Percentiles rank a stretch among this genome's conserved stretches.
These are phyloP conservation scores for Wickerhamiella galacta DNA, from an alignment of 805 yeast genomes.

Conservation along the genomic window DNA sequence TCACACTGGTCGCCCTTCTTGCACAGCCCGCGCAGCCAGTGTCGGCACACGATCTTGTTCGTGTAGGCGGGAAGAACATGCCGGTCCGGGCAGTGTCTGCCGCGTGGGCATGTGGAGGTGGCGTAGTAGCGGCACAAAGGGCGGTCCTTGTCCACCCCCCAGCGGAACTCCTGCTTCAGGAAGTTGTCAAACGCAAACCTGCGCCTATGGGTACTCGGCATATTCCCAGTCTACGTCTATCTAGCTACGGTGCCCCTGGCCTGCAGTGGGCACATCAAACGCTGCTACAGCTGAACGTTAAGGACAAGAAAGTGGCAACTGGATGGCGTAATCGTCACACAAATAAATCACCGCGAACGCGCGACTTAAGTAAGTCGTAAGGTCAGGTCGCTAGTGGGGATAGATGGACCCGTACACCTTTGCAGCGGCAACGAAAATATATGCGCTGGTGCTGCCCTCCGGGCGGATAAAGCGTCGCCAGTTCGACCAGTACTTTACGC, in stretches of 20 bases:
- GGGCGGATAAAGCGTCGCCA: conserved; percentile 30
- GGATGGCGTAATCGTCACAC: too few relatives aligned
- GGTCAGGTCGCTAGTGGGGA: too few relatives aligned
- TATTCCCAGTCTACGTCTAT: too few relatives aligned
- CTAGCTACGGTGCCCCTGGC: too few relatives aligned
- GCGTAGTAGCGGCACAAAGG: conserved; percentile 70
- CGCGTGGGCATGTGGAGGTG: conserved; percentile 64
- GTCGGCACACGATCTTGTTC: conserved; percentile 85
- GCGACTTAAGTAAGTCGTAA: too few relatives aligned
- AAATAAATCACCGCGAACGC: too few relatives aligned
- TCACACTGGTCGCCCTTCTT: conserved; percentile 95
- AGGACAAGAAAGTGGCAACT: too few relatives aligned
- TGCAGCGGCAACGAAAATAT: conserved; percentile 49
- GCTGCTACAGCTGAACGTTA: too few relatives aligned
- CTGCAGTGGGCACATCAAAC: too few relatives aligned
- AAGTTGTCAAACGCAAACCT: conserved; percentile 66
- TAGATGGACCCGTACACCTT: conserved; percentile 24
- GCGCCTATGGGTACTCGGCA: conserved; percentile 25
- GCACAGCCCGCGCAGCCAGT: conserved; percentile 94
- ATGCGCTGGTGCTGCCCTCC: conserved; percentile 51
- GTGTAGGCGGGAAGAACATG: conserved; percentile 54
- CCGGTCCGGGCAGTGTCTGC: conserved; percentile 70
- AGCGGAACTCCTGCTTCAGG: conserved; percentile 58
- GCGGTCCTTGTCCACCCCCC: conserved; percentile 75
- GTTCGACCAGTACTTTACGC: conserved; percentile 28